A percentile compares a stretch with the other conserved stretches of the same genome.
These are phyloP conservation scores for Thermothelomyces thermophilus DNA, from an alignment of 2,329 filamentous ascomycete species.

Conservation along the genomic window DNA sequence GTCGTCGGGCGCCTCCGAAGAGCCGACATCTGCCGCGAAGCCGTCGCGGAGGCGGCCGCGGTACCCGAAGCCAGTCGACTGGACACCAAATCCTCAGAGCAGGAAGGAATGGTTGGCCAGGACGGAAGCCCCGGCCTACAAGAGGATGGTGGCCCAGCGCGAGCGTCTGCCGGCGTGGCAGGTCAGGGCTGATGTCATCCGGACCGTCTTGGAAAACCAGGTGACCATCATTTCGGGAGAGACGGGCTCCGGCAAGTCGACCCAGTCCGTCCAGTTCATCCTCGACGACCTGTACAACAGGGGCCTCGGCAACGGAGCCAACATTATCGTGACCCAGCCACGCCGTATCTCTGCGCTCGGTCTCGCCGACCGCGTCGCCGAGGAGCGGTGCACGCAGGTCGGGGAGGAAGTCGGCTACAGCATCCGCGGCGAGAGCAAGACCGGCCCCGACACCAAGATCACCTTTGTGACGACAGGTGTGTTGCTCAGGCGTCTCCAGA, in stretches of 20 bases:
- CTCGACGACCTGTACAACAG: constrained; percentile 80
- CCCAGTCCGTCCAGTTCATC: constrained; percentile 93
- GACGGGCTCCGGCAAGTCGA: constrained; percentile 94
- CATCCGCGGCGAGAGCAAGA: constrained; percentile 83
- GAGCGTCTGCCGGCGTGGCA: constrained; percentile 81
- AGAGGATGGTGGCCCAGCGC: constrained; percentile 68
- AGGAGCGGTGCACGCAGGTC: constrained; percentile 75
- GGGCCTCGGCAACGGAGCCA: constrained; percentile 68
- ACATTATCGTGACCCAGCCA: constrained; percentile 94
- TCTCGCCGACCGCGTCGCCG: constrained; percentile 87
- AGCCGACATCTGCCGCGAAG: constrained; percentile 25
- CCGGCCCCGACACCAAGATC: constrained; percentile 70
- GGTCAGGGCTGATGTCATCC: constrained; percentile 68
- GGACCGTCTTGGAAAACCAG: constrained; percentile 67
- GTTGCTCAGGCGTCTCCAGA: constrained; percentile 82
- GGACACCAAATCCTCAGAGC: constrained; percentile 54
- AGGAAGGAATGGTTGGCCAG: constrained; percentile 63
- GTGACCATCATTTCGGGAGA: constrained; percentile 97
- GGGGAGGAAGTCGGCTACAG: constrained; percentile 87
- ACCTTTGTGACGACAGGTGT: constrained; percentile 97
- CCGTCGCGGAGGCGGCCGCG: constrained; percentile 32
- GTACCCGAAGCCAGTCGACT: constrained; percentile 55
- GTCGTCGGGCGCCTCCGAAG: constrained; percentile 58
- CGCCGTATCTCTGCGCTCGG: constrained; percentile 90
- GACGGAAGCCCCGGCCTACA: constrained; percentile 58